Evolutionary conservation across 2,329 filamentous ascomycete species (phyloP).

Genomic region (Pseudocercospora fijiensis): DNA sequence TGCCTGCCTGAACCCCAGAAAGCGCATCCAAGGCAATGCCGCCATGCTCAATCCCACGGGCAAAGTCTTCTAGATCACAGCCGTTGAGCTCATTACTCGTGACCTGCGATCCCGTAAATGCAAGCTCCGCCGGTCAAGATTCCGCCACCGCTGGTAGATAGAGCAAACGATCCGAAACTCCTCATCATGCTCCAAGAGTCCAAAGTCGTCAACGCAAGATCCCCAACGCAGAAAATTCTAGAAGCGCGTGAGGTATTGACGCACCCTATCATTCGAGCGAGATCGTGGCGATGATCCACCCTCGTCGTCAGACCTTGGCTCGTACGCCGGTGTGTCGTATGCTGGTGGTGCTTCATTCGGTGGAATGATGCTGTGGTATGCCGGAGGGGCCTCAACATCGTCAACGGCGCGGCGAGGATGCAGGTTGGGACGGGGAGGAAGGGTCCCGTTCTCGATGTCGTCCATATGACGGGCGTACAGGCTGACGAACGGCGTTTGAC

Average conservation of each 20-base stretch:
- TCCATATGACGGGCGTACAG: constrained; percentile 35
- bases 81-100: neutral
- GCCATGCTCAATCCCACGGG: too few species aligned
- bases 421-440: constrained; percentile 24
- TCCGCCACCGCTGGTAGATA: neutral
- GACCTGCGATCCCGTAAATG: neutral
- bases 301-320: constrained; percentile 34
- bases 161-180: neutral
- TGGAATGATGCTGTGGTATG: constrained; percentile 34
- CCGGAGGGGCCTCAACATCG: constrained; percentile 32
- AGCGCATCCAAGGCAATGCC: too few species aligned
- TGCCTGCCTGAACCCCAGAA: too few species aligned
- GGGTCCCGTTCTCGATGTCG: constrained; percentile 26
- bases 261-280: neutral
- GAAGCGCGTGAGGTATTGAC: constrained; percentile 4
- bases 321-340: constrained; percentile 27
- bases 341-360: constrained; percentile 33
- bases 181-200: neutral
- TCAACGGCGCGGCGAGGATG: constrained; percentile 31
- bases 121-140: neutral
- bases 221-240: constrained; percentile 1
- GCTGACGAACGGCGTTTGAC: constrained; percentile 33
- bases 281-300: constrained; percentile 8
- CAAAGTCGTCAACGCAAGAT: neutral
- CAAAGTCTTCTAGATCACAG: neutral